Evolutionary conservation across 768 basidiomycete species (phyloP).

Genomic region (Leccinellum rugosiceps): DNA sequence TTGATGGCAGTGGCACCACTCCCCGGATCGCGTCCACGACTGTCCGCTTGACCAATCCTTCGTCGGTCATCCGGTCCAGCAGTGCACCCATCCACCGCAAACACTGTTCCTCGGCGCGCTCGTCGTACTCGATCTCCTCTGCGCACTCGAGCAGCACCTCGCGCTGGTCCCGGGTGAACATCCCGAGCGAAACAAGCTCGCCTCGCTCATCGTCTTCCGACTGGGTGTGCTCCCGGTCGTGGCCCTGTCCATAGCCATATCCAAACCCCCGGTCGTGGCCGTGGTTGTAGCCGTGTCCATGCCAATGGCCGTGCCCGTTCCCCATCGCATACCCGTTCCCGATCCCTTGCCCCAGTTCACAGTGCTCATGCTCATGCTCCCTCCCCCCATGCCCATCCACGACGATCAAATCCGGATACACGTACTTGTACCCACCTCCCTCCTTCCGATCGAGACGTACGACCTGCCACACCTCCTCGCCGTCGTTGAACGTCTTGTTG

Average conservation of each 20-base stretch:
- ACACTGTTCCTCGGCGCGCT: constrained; percentile 5
- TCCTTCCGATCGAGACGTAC: constrained; percentile 20
- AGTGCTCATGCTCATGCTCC: background rate
- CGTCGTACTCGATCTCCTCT: constrained; percentile 23
- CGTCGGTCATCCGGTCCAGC: constrained; percentile 14
- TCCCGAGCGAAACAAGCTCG: constrained; percentile 14
- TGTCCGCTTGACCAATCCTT: constrained; percentile 8
- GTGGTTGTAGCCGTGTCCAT: background rate
- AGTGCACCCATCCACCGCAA: constrained; percentile 18
- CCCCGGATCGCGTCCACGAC: constrained; percentile 12
- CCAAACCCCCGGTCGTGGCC: background rate
- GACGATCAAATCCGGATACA: constrained; percentile 29
- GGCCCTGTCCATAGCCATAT: background rate
- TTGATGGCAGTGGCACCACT: constrained; percentile 9
- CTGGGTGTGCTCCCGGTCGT: background rate
- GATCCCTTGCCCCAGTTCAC: background rate
- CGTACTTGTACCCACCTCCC: constrained; percentile 11
- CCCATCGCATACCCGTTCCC: background rate
- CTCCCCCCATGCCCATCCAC: constrained; percentile 14
- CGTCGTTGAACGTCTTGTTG: constrained; percentile 20
- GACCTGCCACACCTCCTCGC: constrained; percentile 28
- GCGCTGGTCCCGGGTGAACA: constrained; percentile 23
- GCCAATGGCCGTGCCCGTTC: background rate
- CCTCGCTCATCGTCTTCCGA: background rate
- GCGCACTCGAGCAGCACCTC: constrained; percentile 26